A percentile compares a stretch with the other conserved stretches of the same genome.
Evolutionary conservation across 2,329 filamentous ascomycete genomes (phyloP).

Genomic region (Trichoderma endophyticum): DNA sequence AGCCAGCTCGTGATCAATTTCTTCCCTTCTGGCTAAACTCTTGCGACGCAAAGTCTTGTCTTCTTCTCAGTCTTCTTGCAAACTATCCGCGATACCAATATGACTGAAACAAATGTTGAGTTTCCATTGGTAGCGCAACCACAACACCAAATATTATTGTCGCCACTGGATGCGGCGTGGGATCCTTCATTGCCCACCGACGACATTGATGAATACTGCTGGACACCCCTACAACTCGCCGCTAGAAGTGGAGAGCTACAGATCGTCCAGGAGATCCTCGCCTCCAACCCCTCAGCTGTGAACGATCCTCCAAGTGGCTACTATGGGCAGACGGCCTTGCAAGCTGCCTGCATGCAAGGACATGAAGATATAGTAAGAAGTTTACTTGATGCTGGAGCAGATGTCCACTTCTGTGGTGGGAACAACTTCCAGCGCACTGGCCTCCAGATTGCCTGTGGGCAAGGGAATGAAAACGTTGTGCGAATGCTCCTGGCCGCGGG

Average conservation of each 20-base stretch:
- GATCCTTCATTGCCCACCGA: constrained; percentile 9
- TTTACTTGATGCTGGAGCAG: constrained; percentile 27
- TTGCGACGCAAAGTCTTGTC: background rate
- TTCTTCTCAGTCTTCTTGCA: background rate
- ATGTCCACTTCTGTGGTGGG: constrained; percentile 20
- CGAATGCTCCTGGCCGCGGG: constrained; percentile 10
- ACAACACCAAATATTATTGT: background rate
- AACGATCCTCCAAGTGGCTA: constrained; percentile 34
- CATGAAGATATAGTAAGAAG: constrained; percentile 26
- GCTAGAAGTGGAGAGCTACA: constrained; percentile 31
- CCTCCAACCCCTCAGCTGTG: constrained; percentile 26
- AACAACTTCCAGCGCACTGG: constrained; percentile 38
- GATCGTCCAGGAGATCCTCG: constrained; percentile 27
- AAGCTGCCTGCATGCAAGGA: constrained; percentile 33
- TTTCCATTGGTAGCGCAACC: background rate
- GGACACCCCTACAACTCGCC: constrained; percentile 37
- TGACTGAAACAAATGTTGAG: background rate
- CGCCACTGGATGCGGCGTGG: constrained; percentile 9
- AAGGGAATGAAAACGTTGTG: constrained; percentile 22
- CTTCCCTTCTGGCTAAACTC: background rate
- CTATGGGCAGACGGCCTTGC: constrained; percentile 37
- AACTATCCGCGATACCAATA: background rate
- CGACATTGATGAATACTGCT: constrained; percentile 13
- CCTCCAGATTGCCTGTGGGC: constrained; percentile 37
- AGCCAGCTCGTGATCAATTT: background rate